These are phyloP conservation scores for Volvariella surrecta DNA, from an alignment of 1,284 basidiomycete species.

Conservation along the genomic window DNA sequence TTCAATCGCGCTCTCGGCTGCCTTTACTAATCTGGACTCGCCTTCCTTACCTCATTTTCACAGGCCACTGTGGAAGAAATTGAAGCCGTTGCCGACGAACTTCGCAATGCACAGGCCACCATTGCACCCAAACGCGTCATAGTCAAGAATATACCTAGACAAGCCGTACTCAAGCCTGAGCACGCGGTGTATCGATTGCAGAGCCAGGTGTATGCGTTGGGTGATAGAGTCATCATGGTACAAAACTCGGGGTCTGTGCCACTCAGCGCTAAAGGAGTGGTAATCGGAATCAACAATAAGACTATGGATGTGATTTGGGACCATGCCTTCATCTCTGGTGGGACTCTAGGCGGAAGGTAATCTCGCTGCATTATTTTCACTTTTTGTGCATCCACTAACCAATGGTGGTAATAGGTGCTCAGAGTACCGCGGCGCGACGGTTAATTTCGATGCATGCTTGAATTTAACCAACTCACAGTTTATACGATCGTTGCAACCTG, in stretches of 20 bases:
- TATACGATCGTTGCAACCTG: conserved; percentile 50
- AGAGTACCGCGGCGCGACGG: conserved; percentile 80
- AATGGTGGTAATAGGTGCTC: conserved; percentile 55
- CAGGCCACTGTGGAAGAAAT: conserved; percentile 75
- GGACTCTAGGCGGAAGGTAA: conserved; percentile 79
- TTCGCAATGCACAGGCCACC: conserved; percentile 51
- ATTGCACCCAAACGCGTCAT: conserved; percentile 79
- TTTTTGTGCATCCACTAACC: conserved; percentile 3
- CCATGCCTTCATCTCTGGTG: conserved; percentile 89
- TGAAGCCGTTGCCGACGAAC: conserved; percentile 64
- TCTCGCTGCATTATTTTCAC: conserved; percentile 11
- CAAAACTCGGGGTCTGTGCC: conserved; percentile 94
- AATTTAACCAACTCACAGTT: conserved; percentile 83
- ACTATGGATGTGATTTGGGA: conserved; percentile 98
- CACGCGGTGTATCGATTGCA: conserved; percentile 89
- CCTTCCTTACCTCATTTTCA: conserved; percentile 2
- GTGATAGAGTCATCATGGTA: conserved; percentile 96
- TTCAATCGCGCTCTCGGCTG: too few relatives aligned
- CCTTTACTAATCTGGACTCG: not conserved
- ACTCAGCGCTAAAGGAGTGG: conserved; percentile 86
- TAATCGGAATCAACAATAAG: conserved; percentile 81
- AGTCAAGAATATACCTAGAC: conserved; percentile 89
- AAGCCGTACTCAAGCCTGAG: conserved; percentile 88
- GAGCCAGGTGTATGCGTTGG: conserved; percentile 84
- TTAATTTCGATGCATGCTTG: conserved; percentile 78